Base-by-base conservation (phyloP, 768 basidiomycete species). In the Pulveroboletus frians region DNA sequence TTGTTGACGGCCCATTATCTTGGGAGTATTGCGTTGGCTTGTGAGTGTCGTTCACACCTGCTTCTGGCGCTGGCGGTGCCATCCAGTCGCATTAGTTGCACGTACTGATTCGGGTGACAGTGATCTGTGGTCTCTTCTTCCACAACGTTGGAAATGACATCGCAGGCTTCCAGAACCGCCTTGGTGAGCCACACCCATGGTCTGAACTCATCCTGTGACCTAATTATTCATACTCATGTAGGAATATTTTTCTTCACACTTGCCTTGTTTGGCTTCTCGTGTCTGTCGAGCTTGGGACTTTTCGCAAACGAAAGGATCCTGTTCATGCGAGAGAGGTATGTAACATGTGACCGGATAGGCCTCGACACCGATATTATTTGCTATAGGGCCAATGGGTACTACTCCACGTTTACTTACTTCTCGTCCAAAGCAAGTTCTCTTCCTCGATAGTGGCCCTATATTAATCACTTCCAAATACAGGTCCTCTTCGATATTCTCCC, bases 171-270 rank as follows among this genome's bases (percentile, higher is more conserved):
- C 95, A 98, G 75, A 94, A 95, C 62, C 78, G 92, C 55, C 75
- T 94, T 51, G 91, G 88, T 83, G 54, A n/a, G 72, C 37, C 57
- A 7, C 14, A 13, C 27, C 31, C 21, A 50, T 34, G 9, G 15
- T 37, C 41, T 6, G 11, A 14, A 31, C 39, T 7, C 11, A 13
- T 50, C 14, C 37, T 9, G 39, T 32, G 38, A 26, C 18, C 13
- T 44, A 21, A 50, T 20, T 8, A 21, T 48, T 40, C 6, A 15
- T 34, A 9, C 31, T 18, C 44, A 20, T 17, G 8, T 67, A 80
- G 90, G 94, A 9, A 78, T 97, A 46, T 97, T 98, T 81, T 94
- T 99, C 76, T 99, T 99, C 71, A 85, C 92, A 3, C 74, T 99
- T n/a, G 85, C 93, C 1, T 73, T 99, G 9, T 98, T 99, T 57